phyloP scores from a whole-genome alignment of 306 rosid species.

The Corylus heterophylla region DNA sequence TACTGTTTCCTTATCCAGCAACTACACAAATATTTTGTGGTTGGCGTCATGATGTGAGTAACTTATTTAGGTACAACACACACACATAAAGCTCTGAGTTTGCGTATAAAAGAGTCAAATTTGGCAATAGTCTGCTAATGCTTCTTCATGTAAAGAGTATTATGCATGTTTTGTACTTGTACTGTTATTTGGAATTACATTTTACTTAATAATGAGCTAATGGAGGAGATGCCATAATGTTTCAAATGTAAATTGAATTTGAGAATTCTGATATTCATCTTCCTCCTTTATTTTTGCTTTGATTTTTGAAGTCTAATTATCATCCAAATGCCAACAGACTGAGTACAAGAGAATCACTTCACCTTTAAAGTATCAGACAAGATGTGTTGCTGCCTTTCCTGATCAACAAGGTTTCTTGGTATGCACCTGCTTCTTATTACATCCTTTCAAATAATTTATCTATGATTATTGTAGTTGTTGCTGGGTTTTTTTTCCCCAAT shows the following conservation, averaged over 20 bases:
- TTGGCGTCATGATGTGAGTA: not conserved
- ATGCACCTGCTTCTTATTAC: conserved; percentile 24
- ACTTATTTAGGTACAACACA: not conserved
- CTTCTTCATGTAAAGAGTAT: not conserved
- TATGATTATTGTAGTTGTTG: not conserved
- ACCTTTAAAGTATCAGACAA: conserved; percentile 92
- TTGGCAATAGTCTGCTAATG: not conserved
- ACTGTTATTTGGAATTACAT: not conserved
- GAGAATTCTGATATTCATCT: not conserved
- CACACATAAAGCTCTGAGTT: not conserved
- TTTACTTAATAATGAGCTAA: not conserved
- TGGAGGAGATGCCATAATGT: not conserved
- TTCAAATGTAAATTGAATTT: not conserved
- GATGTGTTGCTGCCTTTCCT: conserved; percentile 95
- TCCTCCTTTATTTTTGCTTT: not conserved
- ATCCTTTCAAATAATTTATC: not conserved
- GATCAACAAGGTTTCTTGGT: conserved; percentile 98
- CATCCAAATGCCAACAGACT: conserved; percentile 46
- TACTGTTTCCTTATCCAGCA: not conserved
- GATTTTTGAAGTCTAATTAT: conserved; percentile 11
- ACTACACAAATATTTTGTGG: not conserved
- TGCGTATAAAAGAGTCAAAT: not conserved
- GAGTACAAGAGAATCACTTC: conserved; percentile 82
- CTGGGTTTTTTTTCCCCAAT: not conserved
- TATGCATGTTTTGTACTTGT: not conserved